These are phyloP conservation scores for Penicillium rolfsii DNA, from an alignment of 2,329 filamentous ascomycete genomes.

Conservation along the genomic window DNA sequence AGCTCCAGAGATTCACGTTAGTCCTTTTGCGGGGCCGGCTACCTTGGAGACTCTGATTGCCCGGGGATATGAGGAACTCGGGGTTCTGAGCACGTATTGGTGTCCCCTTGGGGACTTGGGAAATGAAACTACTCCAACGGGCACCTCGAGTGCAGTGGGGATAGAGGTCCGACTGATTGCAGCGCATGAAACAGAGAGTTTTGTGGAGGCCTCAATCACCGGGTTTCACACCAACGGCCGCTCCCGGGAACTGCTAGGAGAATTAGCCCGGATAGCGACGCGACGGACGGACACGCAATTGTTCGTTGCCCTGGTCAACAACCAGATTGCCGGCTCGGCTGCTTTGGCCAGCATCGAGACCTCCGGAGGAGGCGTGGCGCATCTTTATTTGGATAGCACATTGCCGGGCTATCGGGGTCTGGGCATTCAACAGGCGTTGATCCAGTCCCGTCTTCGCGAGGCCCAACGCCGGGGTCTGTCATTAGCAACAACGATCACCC, in stretches of 20 bases:
- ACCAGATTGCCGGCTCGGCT: conserved; percentile 11
- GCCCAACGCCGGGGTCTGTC: conserved; percentile 8
- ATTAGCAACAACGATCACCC: conserved; percentile 14
- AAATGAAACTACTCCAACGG: neutral
- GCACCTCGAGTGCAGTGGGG: neutral
- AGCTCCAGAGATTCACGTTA: conserved; percentile 15
- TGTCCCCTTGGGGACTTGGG: neutral
- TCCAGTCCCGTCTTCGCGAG: conserved; percentile 14
- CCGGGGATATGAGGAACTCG: conserved; percentile 8
- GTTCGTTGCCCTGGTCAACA: conserved; percentile 12
- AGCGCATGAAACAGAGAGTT: conserved; percentile 12
- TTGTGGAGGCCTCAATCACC: conserved; percentile 18
- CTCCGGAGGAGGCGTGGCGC: conserved; percentile 3
- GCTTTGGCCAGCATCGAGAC: conserved; percentile 14
- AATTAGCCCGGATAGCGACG: conserved; percentile 17
- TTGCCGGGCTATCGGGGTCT: conserved; percentile 13
- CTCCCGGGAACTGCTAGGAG: conserved; percentile 14
- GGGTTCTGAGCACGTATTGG: conserved; percentile 15
- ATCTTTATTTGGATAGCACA: conserved; percentile 21
- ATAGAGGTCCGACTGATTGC: conserved; percentile 2
- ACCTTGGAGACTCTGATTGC: conserved; percentile 1
- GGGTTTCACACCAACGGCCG: conserved; percentile 22
- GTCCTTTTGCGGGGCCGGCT: conserved; percentile 11
- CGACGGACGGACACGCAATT: conserved; percentile 12
- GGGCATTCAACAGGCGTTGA: conserved; percentile 17